Evolutionary conservation across 345 rosid genomes (phyloP), one percentile per base, ranked within the genome.

Genomic region (Erodium maritimum): DNA sequence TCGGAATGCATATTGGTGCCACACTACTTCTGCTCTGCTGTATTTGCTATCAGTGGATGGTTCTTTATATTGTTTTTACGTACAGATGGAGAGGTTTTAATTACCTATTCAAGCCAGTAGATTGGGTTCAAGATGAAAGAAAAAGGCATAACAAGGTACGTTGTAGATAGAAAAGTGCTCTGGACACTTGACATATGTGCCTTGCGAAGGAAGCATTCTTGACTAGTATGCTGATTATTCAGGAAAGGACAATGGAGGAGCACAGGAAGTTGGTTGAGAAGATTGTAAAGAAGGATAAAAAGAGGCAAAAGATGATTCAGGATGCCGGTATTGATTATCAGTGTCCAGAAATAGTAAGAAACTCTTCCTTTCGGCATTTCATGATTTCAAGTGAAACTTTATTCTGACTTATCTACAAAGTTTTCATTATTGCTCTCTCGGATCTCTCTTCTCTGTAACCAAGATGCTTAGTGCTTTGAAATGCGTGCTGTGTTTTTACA

Each of bases 191-290:
- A n/a, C n/a, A n/a, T n/a, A n/a, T n/a, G n/a, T n/a, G n/a, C n/a
- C n/a, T n/a, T n/a, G n/a, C 51, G 23, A 54, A 16, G 34, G n/a
- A 22, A 19, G 13, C 22, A 17, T 24, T 53, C 11, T 55, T 54
- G 24, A 62, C 5, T 23, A n/a, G n/a, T 45, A 0, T 18, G 48
- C n/a, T n/a, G 21, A 67, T 23, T 46, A 8, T 73, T 52, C 80
- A 93, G 99, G 95, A 87, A 67, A 83, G 95, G 76, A 89, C 96
- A 66, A 56, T 89, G 67, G 89, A 79, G 58, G 99, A 82, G 66
- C 91, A 89, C 63, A 82, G 69, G 59, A 89, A 89, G 65, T 34
- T 83, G 82, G 77, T 89, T 42, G 76, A 75, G 45, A 82, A 75
- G 75, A 85, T 93, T 56, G 48, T 83, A 56, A 82, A 87, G 77